Conservation (phyloP, 2,329 filamentous ascomycete species). For the Alternaria metachromatica region DNA sequence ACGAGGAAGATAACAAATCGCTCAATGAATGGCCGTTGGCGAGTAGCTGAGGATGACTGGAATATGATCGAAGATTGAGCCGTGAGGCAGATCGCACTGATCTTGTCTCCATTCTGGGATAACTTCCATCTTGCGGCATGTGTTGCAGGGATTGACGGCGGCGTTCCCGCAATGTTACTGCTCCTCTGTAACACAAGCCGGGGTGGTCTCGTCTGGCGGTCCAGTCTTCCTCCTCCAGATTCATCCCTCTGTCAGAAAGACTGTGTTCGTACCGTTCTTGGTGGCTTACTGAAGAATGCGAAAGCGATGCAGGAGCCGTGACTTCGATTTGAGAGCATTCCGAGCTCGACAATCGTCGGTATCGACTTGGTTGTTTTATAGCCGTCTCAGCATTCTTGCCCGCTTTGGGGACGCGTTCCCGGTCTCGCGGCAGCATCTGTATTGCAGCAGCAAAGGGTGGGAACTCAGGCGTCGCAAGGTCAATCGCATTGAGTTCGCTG, state of each 20-base stretch:
- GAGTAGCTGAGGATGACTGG: slow-evolving; percentile 25
- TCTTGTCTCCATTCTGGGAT: slow-evolving; percentile 3
- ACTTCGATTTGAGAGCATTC: neutral
- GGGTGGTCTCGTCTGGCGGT: slow-evolving; percentile 27
- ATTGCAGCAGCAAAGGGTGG: slow-evolving; percentile 9
- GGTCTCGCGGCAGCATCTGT: slow-evolving; percentile 6
- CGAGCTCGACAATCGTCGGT: slow-evolving; percentile 11
- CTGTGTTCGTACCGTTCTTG: slow-evolving; percentile 1
- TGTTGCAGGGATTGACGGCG: slow-evolving; percentile 16
- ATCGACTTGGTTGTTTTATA: slow-evolving; percentile 26
- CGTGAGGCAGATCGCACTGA: slow-evolving; percentile 11
- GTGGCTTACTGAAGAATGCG: slow-evolving; percentile 4
- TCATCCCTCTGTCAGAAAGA: neutral
- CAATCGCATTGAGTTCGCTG: slow-evolving; percentile 30
- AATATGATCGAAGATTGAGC: slow-evolving; percentile 11
- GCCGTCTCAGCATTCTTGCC: slow-evolving; percentile 4
- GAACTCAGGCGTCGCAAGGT: slow-evolving; percentile 18
- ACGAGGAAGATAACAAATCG: neutral
- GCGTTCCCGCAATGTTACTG: slow-evolving; percentile 16
- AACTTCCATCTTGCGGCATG: slow-evolving; percentile 13
- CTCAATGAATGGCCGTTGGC: slow-evolving; percentile 19
- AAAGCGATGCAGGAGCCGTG: slow-evolving; percentile 4
- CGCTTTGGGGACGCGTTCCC: neutral
- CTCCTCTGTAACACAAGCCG: slow-evolving; percentile 23
- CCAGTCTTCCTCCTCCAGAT: slow-evolving; percentile 19